Base-by-base conservation (phyloP, 1,139 yeast genomes). In the Lizanozyma gosingica region DNA sequence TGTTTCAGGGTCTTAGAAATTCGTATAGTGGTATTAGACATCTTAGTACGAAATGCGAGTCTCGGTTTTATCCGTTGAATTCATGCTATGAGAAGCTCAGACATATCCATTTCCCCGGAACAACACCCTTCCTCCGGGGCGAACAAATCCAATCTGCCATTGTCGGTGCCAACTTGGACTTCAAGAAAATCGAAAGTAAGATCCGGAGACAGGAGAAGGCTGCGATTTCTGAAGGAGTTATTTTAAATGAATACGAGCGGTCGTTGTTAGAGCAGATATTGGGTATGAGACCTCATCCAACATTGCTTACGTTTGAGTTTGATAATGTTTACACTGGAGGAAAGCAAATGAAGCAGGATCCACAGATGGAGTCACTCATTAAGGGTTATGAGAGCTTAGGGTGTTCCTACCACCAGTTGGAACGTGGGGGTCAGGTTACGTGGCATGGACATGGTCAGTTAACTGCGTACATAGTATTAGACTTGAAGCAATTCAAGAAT, bases 391-490 rank as follows among this genome's bases (percentile, higher is more conserved):
- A 73, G 39, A 43, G 43, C 14, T 33, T 63, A 37, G 73, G 72
- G 9, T 62, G 72, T 43, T 49, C 54, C 33, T 85, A 78, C 53
- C 74, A 80, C 18, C 94, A 86, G 52, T 74, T 94, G 0, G 80
- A 79, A 45, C 69, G 99, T 45, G 99, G 99, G n/a, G 99, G 99
- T 0, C 95, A 92, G 56, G 79, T 92, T 1, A 92, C 98, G 0
- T 94, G 87, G 72, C 99, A 94, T 62, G 97, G 97, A 0, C 82
- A 90, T 2, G 98, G 98, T 0, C 99, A 94, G 59, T 59, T 88
- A 37, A 96, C 90, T 3, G 80, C 87, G 2, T 94, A 90, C 54
- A 80, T 94, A 15, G 72, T 94, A 2, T 45, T 94, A 36, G 97
- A 92, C 56, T 65, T 92, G 41, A 71, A 73, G 46, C 70, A 75